Conservation (phyloP, 345 rosid species). For the Dipteronia sinensis region DNA sequence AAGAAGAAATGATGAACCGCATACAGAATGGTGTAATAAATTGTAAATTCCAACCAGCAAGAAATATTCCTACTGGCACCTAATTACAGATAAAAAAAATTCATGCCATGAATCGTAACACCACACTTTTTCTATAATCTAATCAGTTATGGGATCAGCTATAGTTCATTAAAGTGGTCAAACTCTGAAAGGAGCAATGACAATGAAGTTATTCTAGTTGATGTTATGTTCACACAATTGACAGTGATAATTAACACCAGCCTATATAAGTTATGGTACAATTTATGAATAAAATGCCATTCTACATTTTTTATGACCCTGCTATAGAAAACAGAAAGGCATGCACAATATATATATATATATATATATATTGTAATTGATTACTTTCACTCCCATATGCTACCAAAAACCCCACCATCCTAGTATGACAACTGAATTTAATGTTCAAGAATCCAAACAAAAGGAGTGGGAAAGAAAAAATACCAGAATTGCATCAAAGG, state of each 20-base stretch:
- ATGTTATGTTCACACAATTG: not conserved
- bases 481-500: slow-evolving; percentile 70
- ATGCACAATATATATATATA: not conserved
- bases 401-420: not conserved
- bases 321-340: not conserved
- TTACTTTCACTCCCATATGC: not conserved
- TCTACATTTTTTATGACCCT: too few species aligned
- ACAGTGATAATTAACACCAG: not conserved
- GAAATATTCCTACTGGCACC: not conserved
- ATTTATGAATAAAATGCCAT: too few species aligned
- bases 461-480: slow-evolving; percentile 8
- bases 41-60: not conserved
- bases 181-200: not conserved
- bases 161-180: not conserved
- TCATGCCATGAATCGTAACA: not conserved
- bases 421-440: slow-evolving; percentile 4
- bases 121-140: not conserved
- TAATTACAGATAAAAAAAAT: not conserved
- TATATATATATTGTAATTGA: not conserved
- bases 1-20: not conserved
- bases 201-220: not conserved
- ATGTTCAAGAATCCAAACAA: not conserved
- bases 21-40: not conserved
- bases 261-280: not conserved
- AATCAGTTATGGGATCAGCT: not conserved